Conservation (phyloP, 352 stramenopile species). For the Globisporangium barbulae region DNA sequence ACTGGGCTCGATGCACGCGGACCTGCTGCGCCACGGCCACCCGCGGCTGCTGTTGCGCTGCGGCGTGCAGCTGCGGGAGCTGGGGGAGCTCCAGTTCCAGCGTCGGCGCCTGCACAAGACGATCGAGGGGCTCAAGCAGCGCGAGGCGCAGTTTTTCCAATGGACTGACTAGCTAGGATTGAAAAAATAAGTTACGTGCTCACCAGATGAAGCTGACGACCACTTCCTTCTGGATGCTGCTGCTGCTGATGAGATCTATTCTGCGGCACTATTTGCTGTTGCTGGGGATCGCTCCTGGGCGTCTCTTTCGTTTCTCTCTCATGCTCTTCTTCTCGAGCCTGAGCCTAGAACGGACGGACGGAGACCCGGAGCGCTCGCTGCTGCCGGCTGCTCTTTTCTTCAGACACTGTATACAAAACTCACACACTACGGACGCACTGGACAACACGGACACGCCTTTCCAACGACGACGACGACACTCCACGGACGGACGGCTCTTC, state of each 20-base stretch:
- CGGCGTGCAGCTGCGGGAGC: slow-evolving; percentile 39
- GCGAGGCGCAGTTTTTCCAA: slow-evolving; percentile 47
- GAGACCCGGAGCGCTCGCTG: slow-evolving; percentile 7
- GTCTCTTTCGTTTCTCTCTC: slow-evolving; percentile 6
- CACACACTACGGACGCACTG: slow-evolving; percentile 14
- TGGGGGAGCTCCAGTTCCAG: slow-evolving; percentile 42
- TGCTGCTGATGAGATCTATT: slow-evolving; percentile 12
- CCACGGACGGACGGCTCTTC: slow-evolving; percentile 1
- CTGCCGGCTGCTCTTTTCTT: slow-evolving; percentile 2
- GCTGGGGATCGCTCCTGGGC: slow-evolving; percentile 5
- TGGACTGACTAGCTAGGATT: slow-evolving; percentile 27
- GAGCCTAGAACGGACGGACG: background rate
- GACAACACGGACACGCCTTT: slow-evolving; percentile 8
- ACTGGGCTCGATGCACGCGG: slow-evolving; percentile 32
- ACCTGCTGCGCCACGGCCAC: slow-evolving; percentile 43
- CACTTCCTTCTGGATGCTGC: slow-evolving; percentile 8
- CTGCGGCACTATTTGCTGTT: slow-evolving; percentile 1
- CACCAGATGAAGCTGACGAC: slow-evolving; percentile 2
- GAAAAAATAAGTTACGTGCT: slow-evolving; percentile 42
- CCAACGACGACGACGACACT: slow-evolving; percentile 5
- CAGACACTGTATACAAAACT: slow-evolving; percentile 10
- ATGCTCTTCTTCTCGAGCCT: background rate
- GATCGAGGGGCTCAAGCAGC: slow-evolving; percentile 32
- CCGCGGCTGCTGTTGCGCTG: slow-evolving; percentile 55
- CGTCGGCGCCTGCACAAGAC: slow-evolving; percentile 36